phyloP scores from a whole-genome alignment of 2,329 filamentous ascomycete genomes.

The Dryadomyces quercus-mongolicae region DNA sequence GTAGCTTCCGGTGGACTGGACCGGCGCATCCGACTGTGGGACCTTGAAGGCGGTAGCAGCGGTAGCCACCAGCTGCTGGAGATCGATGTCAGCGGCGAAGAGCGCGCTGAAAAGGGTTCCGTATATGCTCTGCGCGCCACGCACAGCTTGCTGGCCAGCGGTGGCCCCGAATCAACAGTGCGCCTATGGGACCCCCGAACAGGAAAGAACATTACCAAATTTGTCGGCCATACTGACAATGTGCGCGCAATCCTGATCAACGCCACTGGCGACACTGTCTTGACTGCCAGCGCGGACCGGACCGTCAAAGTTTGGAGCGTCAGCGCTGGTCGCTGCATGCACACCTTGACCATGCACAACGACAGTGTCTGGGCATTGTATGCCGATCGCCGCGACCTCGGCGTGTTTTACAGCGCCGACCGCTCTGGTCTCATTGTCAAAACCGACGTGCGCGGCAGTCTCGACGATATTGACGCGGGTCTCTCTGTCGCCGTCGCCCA shows the following conservation, averaged over 20 bases:
- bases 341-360: constrained; percentile 97
- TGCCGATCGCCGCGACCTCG: constrained; percentile 73
- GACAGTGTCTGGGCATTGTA: constrained; percentile 95
- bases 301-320: constrained; percentile 98
- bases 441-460: constrained; percentile 63
- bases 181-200: constrained; percentile 84
- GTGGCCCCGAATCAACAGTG: constrained; percentile 87
- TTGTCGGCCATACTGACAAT: constrained; percentile 92
- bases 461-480: constrained; percentile 58
- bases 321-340: constrained; percentile 89
- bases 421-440: constrained; percentile 90
- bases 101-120: constrained; percentile 80
- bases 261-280: constrained; percentile 75
- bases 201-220: constrained; percentile 80
- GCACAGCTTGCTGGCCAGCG: constrained; percentile 73
- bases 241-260: constrained; percentile 85
- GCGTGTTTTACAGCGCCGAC: constrained; percentile 90
- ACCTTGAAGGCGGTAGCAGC: constrained; percentile 66
- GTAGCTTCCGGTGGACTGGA: constrained; percentile 90
- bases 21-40: constrained; percentile 86
- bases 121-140: constrained; percentile 82
- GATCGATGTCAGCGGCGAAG: constrained; percentile 75
- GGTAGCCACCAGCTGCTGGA: constrained; percentile 53
- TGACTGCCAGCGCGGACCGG: constrained; percentile 91
- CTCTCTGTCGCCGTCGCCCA: constrained; percentile 83